Conservation (phyloP, 1,139 yeast species). For the Pichiaceae sp. region DNA sequence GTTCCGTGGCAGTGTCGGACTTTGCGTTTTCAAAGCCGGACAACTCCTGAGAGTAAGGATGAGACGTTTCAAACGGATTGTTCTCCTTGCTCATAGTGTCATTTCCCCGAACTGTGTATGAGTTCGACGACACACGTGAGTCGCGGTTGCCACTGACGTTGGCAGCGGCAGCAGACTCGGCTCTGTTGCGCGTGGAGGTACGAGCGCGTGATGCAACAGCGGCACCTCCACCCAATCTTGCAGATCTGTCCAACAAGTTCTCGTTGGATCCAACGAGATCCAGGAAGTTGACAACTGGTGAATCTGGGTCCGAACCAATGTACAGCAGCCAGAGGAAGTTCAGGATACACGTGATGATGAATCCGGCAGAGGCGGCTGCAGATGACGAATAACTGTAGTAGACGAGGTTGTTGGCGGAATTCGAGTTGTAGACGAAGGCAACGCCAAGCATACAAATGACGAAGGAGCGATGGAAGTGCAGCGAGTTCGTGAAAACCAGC, state of each 20-base stretch:
- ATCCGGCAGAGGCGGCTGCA: conserved; percentile 91
- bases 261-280: conserved; percentile 51
- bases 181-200: conserved; percentile 12
- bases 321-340: conserved; percentile 77
- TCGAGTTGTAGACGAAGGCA: conserved; percentile 77
- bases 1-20: conserved; percentile 11
- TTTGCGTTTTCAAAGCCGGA: conserved; percentile 17
- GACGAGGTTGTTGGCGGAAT: conserved; percentile 72
- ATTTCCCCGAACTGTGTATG: neutral
- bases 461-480: conserved; percentile 66
- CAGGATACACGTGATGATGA: conserved; percentile 71
- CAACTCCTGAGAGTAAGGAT: conserved; percentile 4
- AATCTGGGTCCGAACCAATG: conserved; percentile 74
- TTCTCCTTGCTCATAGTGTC: neutral
- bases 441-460: conserved; percentile 48
- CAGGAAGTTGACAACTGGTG: conserved; percentile 75
- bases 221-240: conserved; percentile 13
- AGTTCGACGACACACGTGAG: neutral
- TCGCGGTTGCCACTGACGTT: neutral
- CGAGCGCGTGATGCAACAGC: conserved; percentile 5
- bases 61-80: conserved; percentile 13
- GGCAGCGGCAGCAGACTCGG: neutral
- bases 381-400: conserved; percentile 57
- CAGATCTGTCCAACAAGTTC: conserved; percentile 9
- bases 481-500: conserved; percentile 57